Base-by-base conservation (phyloP, 768 basidiomycete species). In the Mycena rebaudengoi region DNA sequence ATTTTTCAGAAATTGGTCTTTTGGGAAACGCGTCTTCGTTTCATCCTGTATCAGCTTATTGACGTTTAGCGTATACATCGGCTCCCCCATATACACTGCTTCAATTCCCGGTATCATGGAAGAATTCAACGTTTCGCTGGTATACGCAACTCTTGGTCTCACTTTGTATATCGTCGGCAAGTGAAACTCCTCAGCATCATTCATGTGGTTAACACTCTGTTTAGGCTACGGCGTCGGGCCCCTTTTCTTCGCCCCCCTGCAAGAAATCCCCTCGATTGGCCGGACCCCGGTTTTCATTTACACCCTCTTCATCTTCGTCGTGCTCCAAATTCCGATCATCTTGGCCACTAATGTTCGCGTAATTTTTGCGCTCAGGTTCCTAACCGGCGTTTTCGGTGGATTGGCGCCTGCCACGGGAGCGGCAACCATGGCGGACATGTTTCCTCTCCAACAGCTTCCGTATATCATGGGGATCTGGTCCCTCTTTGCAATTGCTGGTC, bases 21-120 rank as follows among this genome's bases (percentile, higher is more conserved):
- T 66, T n/a, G 3, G 30, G 20, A 78, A 69, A 40, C 67, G 71
- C 44, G 53, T 61, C 25, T 73, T 76, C 56, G 73, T 77, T 32
- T 68, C 74, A 20, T 71, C 67, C 39, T 65, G 69, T 35, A 74
- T 76, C 11, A 74, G 72, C 45, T 62, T 76, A 26, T 44, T 78
- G 48, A 77, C 76, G 3, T 73, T 76, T 50, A 60, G 66, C 39
- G 67, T 76, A 23, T 78, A 76, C 62, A 71, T 78, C 53, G 76
- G 76, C 45, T 72, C 74, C 16, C 70, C 14, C 16, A 75, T 78
- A 35, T 76, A 73, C 62, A 70, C 73, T 2, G 62, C 76, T 18
- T 71, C 73, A 5, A 73, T 75, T 21, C 67, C 70, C 5, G 67
- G 57, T 10, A 52, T 78, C 23, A 43, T 73, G 30, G 23, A 62